phyloP scores from a whole-genome alignment of 2,329 filamentous ascomycete species.

The Neonectria sp. region DNA sequence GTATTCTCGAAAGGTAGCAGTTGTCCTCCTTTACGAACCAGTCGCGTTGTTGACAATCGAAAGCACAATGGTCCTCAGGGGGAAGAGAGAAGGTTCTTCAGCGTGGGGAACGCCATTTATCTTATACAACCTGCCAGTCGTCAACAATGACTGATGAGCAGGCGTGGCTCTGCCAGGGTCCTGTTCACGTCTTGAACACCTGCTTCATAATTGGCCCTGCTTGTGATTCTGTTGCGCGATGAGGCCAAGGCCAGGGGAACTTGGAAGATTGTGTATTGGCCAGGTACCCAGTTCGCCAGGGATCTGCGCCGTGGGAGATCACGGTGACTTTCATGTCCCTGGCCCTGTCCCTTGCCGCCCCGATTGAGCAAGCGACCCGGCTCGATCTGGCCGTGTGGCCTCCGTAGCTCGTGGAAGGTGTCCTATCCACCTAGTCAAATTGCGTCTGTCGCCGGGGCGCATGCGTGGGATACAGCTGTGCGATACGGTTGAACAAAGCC shows the following conservation, averaged over 20 bases:
- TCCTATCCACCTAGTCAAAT: slow-evolving; percentile 35
- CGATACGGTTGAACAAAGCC: slow-evolving; percentile 45
- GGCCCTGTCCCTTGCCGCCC: slow-evolving; percentile 29
- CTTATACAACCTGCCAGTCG: slow-evolving; percentile 41
- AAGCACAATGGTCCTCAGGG: slow-evolving; percentile 1
- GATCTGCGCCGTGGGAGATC: slow-evolving; percentile 28
- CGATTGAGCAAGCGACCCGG: slow-evolving; percentile 40
- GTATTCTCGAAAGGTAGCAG: not conserved
- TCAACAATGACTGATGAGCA: slow-evolving; percentile 20
- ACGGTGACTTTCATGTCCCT: slow-evolving; percentile 35
- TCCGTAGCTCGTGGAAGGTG: slow-evolving; percentile 32
- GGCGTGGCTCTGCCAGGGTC: slow-evolving; percentile 36
- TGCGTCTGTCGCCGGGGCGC: slow-evolving; percentile 36
- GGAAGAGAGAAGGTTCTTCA: slow-evolving; percentile 10
- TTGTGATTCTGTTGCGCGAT: slow-evolving; percentile 35
- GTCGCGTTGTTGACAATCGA: not conserved
- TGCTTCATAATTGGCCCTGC: slow-evolving; percentile 33
- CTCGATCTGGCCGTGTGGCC: slow-evolving; percentile 42
- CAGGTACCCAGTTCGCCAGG: slow-evolving; percentile 33
- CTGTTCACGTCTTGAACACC: slow-evolving; percentile 32
- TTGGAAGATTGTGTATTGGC: slow-evolving; percentile 34
- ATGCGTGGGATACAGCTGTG: slow-evolving; percentile 40
- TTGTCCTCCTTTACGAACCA: slow-evolving; percentile 7
- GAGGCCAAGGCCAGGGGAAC: slow-evolving; percentile 28
- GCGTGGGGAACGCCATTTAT: slow-evolving; percentile 40